Evolutionary conservation across 2,329 filamentous ascomycete species (phyloP).

Genomic region (Pestalotiopsis fici): DNA sequence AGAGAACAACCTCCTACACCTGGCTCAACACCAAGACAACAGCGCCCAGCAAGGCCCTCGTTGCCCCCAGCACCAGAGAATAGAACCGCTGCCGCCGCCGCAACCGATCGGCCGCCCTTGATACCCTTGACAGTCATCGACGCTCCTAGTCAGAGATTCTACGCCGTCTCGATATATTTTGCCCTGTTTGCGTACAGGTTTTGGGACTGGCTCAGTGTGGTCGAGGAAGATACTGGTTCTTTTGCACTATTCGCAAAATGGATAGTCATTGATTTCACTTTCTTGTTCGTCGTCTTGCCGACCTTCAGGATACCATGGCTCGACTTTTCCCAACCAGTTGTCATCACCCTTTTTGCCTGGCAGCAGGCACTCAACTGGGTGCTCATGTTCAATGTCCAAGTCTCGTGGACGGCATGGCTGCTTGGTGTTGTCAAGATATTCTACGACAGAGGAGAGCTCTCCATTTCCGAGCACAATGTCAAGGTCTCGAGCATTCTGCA

Average conservation of each 20-base stretch:
- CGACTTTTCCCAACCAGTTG: conserved; percentile 79
- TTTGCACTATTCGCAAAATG: conserved; percentile 93
- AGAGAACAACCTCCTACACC: conserved; percentile 29
- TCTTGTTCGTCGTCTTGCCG: conserved; percentile 79
- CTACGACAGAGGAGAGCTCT: conserved; percentile 82
- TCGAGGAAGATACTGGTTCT: conserved; percentile 84
- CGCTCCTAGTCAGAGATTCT: conserved; percentile 87
- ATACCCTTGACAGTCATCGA: conserved; percentile 84
- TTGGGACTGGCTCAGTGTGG: conserved; percentile 79
- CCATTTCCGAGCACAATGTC: conserved; percentile 90
- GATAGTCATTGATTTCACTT: conserved; percentile 82
- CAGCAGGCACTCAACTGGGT: conserved; percentile 79
- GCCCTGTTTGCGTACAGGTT: conserved; percentile 78
- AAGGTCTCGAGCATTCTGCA: conserved; percentile 86
- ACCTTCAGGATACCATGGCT: conserved; percentile 93
- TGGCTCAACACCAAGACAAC: conserved; percentile 14
- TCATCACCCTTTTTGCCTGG: conserved; percentile 68
- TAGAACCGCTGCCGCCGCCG: conserved; percentile 19
- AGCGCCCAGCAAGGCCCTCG: conserved; percentile 17
- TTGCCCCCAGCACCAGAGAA: conserved; percentile 52
- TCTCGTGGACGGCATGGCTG: conserved; percentile 75
- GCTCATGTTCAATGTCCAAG: conserved; percentile 89
- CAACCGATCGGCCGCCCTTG: conserved; percentile 55
- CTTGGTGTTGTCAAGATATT: conserved; percentile 75
- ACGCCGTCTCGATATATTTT: conserved; percentile 78